These are phyloP conservation scores for Kappamyces sp. DNA, from an alignment of 192 early-diverging fungal species.

Conservation along the genomic window DNA sequence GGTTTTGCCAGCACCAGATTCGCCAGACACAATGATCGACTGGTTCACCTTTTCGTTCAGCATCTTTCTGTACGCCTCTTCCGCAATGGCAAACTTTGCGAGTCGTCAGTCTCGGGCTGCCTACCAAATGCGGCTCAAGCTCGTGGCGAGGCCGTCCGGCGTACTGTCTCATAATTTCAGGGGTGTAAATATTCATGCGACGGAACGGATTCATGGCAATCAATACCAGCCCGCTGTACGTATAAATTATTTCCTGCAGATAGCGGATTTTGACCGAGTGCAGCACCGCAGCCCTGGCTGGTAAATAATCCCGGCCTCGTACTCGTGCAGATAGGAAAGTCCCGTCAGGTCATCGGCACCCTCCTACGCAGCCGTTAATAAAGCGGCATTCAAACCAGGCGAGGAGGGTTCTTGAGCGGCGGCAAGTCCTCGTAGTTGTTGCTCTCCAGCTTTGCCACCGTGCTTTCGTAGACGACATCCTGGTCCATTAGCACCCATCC, in stretches of 20 bases:
- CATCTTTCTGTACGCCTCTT: slow-evolving; percentile 96
- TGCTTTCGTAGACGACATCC: slow-evolving; percentile 69
- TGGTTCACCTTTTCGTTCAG: slow-evolving; percentile 90
- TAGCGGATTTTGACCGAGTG: slow-evolving; percentile 90
- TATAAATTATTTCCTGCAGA: slow-evolving; percentile 91
- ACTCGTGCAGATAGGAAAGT: slow-evolving; percentile 94
- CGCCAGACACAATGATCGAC: slow-evolving; percentile 96
- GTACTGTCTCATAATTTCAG: slow-evolving; percentile 89
- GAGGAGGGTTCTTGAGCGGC: slow-evolving; percentile 87
- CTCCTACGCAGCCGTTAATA: slow-evolving; percentile 33
- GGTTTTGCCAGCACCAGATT: slow-evolving; percentile 92
- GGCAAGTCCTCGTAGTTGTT: slow-evolving; percentile 69
- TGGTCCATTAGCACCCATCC: slow-evolving; percentile 21
- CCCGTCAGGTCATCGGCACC: slow-evolving; percentile 89
- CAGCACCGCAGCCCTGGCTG: slow-evolving; percentile 63
- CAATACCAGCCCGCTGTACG: slow-evolving; percentile 97
- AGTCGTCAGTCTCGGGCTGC: not conserved
- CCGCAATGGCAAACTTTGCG: slow-evolving; percentile 84
- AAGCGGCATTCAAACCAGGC: slow-evolving; percentile 15
- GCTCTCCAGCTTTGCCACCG: slow-evolving; percentile 60
- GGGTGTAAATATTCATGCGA: slow-evolving; percentile 79
- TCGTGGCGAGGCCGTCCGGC: slow-evolving; percentile 89
- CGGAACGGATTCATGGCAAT: slow-evolving; percentile 97
- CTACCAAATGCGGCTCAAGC: slow-evolving; percentile 86
- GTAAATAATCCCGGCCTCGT: slow-evolving; percentile 42